These are phyloP conservation scores for Lathyrus oleraceus DNA, from an alignment of 306 rosid species.

Conservation along the genomic window DNA sequence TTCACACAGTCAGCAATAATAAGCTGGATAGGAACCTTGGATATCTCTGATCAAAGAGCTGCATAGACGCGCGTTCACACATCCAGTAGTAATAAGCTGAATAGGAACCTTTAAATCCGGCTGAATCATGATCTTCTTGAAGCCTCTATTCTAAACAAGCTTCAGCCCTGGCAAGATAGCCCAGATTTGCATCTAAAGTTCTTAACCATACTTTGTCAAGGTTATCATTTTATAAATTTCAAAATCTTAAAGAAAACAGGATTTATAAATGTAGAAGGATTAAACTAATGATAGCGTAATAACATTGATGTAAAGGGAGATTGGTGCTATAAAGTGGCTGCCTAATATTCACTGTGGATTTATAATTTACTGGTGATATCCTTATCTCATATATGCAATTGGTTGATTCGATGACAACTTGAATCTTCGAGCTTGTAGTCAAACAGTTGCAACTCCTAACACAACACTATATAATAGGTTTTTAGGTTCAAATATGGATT, in stretches of 20 bases:
- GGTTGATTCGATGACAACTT: not conserved
- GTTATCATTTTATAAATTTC: conserved; percentile 6
- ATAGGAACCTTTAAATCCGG: not conserved
- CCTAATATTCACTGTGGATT: not conserved
- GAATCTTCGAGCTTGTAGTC: not conserved
- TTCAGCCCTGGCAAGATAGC: not conserved
- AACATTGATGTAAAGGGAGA: not conserved
- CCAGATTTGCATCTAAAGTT: not conserved
- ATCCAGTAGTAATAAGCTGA: not conserved
- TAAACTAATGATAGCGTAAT: not conserved
- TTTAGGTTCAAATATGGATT: too few relatives aligned
- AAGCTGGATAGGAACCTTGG: not conserved
- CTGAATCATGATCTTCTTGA: not conserved
- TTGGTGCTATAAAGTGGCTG: not conserved
- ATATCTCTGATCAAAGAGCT: not conserved
- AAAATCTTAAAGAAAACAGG: not conserved
- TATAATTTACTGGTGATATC: not conserved
- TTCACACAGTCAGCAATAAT: too few relatives aligned
- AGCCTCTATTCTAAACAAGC: not conserved
- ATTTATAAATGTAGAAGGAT: conserved; percentile 21
- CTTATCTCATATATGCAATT: too few relatives aligned
- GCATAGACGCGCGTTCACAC: not conserved
- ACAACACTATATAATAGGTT: not conserved
- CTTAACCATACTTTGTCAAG: not conserved
- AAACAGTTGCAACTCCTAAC: not conserved